Base-by-base conservation (phyloP, 768 basidiomycete species). In the Mycena amicta region DNA sequence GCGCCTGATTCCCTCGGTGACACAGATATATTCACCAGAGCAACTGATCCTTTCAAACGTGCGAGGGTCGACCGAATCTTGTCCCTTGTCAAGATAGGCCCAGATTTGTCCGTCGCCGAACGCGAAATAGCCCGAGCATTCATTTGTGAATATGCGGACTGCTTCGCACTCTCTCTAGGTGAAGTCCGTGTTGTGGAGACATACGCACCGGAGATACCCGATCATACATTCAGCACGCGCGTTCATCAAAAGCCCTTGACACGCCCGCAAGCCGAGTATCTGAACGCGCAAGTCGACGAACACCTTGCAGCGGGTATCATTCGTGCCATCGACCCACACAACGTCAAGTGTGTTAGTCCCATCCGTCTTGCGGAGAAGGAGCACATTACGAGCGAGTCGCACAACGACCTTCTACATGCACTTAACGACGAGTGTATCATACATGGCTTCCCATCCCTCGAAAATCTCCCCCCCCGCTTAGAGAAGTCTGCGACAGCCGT, bases 361-460 rank as follows among this genome's bases (percentile, higher is more conserved):
- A 76, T 70, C 0, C 73, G 68, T 0, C 61, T 81, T 2, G 74
- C 74, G 0, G 65, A 71, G 54, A 79, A 80, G 52, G 71, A 62
- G 20, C 43, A 45, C 43, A 37, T 37, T 8, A 37, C 33, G 18
- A 8, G 8, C 11, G 33, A 37, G 33, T n/a, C n/a, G n/a, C 27
- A 73, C 2, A 72, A 72, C 2, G 74, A 77, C 33, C 67, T 79
- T 0, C 63, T 68, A 41, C 67, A 70, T 28, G n/a, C 47, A 2
- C 70, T 75, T 13, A 77, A 79, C 55, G 66, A 75, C 27, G 39
- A 74, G 50, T 75, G 73, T 53, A 51, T 66, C 0, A 62, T 28
- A 12, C 47, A 66, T 6, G 73, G 72, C 1, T 54, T 72, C 12
- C 53, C 58, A 33, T 46, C 54, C 2, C 51, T 50, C 1, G 68